A percentile compares a stretch with the other conserved stretches of the same genome.
These are phyloP conservation scores for Colletotrichum sansevieriae DNA, from an alignment of 2,329 filamentous ascomycete species.

Conservation along the genomic window DNA sequence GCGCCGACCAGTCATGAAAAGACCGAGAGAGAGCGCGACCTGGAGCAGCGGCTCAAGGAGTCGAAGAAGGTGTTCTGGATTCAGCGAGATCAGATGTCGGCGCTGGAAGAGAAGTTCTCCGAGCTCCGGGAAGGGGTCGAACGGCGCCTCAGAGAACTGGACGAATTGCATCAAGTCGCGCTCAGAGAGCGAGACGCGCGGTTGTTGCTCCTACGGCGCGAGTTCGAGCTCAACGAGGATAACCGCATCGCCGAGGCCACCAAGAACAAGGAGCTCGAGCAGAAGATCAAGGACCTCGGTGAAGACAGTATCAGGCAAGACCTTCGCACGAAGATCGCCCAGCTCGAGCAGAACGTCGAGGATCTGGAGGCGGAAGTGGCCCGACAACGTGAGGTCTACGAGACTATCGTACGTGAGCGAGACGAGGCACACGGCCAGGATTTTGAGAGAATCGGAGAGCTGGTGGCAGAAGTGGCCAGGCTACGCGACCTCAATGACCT, in stretches of 20 bases:
- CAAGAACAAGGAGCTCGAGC: neutral
- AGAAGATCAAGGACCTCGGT: conserved; percentile 3
- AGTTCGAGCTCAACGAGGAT: conserved; percentile 11
- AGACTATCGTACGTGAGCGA: neutral
- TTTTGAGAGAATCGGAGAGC: no score
- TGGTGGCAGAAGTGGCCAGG: no score
- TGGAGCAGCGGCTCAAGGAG: neutral
- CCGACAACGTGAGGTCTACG: neutral
- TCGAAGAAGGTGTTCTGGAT: no score
- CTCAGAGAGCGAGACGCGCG: neutral
- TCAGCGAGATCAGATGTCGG: no score
- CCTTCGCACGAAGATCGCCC: neutral
- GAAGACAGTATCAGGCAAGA: neutral
- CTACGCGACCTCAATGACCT: no score
- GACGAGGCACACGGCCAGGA: no score
- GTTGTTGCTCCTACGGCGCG: neutral
- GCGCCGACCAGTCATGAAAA: no score
- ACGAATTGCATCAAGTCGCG: neutral
- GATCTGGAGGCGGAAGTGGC: no score
- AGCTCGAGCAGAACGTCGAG: neutral
- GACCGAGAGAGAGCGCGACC: neutral
- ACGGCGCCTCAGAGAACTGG: neutral
- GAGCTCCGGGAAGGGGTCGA: no score
- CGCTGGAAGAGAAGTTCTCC: neutral
- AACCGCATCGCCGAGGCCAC: conserved; percentile 6